Evolutionary conservation across 164 flowering plant species (phyloP).

Genomic region (Nelumbo lutea): DNA sequence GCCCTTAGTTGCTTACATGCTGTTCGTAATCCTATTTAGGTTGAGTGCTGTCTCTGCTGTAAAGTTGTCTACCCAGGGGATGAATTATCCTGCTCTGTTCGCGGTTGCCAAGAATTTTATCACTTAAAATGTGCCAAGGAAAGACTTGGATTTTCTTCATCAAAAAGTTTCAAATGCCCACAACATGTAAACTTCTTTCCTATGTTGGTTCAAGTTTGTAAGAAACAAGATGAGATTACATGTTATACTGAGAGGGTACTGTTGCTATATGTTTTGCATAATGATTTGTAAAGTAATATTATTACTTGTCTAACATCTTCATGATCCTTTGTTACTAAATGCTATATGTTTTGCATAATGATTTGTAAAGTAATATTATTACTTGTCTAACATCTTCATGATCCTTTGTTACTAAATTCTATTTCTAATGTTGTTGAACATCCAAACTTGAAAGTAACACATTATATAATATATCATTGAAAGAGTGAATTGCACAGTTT

Average conservation of each 20-base stretch:
- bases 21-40: conserved; percentile 30
- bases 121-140: conserved; percentile 58
- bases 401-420: too few relatives aligned
- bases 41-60: conserved; percentile 60
- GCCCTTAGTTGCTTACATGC: not conserved
- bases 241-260: not conserved
- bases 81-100: conserved; percentile 58
- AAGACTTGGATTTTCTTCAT: conserved; percentile 27
- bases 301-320: too few relatives aligned
- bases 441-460: too few relatives aligned
- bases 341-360: too few relatives aligned
- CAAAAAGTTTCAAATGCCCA: conserved; percentile 74
- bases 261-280: too few relatives aligned
- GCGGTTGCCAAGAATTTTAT: conserved; percentile 50
- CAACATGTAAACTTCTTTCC: conserved; percentile 63
- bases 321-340: too few relatives aligned
- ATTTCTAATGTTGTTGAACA: too few relatives aligned
- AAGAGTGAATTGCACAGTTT: too few relatives aligned
- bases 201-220: not conserved
- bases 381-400: too few relatives aligned
- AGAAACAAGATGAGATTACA: not conserved
- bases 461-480: too few relatives aligned
- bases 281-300: too few relatives aligned
- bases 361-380: too few relatives aligned
- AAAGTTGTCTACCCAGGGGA: conserved; percentile 46